Evolutionary conservation across 1,284 basidiomycete species (phyloP).

Genomic region (Schizopora paradoxa): DNA sequence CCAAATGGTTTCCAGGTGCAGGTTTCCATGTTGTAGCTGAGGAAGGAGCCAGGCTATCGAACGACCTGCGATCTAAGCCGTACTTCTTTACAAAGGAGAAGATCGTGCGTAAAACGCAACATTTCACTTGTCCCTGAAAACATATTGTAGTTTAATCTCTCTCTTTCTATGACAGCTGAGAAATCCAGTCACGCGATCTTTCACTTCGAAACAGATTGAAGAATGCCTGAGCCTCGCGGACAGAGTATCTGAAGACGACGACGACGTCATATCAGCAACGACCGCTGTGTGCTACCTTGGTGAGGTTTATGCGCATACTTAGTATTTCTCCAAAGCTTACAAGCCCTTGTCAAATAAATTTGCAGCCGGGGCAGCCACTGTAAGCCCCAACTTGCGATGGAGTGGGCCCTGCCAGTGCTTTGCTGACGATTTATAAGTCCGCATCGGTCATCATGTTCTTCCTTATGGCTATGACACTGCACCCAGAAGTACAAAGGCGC

Average conservation of each 20-base stretch:
- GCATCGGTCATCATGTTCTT: conserved; percentile 19
- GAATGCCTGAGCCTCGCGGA: no score
- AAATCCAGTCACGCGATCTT: no score
- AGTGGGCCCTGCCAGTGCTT: background rate
- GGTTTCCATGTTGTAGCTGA: conserved; percentile 32
- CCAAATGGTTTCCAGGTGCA: conserved; percentile 25
- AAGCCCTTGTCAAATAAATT: no score
- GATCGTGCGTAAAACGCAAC: conserved; percentile 28
- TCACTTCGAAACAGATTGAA: no score
- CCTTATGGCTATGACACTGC: conserved; percentile 25
- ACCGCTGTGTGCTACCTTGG: no score
- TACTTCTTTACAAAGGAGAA: conserved; percentile 32
- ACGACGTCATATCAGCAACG: no score
- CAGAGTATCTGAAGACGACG: no score
- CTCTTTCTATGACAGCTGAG: no score
- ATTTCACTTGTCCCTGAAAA: no score
- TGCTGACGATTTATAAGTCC: conserved; percentile 22
- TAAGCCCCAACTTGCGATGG: background rate
- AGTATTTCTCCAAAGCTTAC: no score
- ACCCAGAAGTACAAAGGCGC: conserved; percentile 21
- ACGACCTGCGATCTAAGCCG: conserved; percentile 36
- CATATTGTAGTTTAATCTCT: no score
- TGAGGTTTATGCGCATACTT: no score
- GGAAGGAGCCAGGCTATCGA: conserved; percentile 33
- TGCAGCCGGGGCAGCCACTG: conserved; percentile 16